Base-by-base conservation (phyloP, 1,284 basidiomycete species). In the Cryptococcus sp. region DNA sequence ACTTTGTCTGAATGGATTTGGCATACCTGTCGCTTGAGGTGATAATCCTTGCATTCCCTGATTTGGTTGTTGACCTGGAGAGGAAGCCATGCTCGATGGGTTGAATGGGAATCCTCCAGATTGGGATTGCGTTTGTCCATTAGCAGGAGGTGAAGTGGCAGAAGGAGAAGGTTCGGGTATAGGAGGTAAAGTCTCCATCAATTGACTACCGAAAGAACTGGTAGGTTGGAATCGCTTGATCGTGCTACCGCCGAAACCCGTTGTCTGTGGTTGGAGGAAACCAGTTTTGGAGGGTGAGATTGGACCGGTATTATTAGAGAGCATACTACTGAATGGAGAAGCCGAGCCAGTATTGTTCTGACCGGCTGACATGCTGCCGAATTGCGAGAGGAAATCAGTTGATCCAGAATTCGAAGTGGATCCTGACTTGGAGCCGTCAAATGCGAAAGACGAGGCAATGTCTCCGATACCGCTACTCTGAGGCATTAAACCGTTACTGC, bases 221-320 rank as follows among this genome's bases (percentile, higher is more conserved):
- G 88, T 84, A 2, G 93, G 93, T 73, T 94, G 92, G 83, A 97
- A 97, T 2, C 89, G 82, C 74, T 90, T 93, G 62, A 96, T 70
- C 4, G 60, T 61, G 14, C 74, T 78, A 2, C 86, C 88, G 32
- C 81, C 79, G 64, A 87, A 90, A 1, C 93, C 93, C 1, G 93
- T 96, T 41, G 80, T 71, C 66, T 96, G 92, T 0, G 88, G 79
- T 66, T 85, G 84, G 5, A 93, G 64, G 44, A 46, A 43, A 35
- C 56, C 46, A 49, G 49, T 44, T 7, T 50, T 53, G 3, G 23
- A 47, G 4, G 63, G 50, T 15, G 62, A 60, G 15, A 59, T 58
- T 8, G 55, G 36, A 30, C 58, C 61, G 2, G 62, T 58, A 45
- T 57, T 55, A 30, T 49, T 49, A 11, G 53, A 56, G 5, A 56